Evolutionary conservation across 2,329 filamentous ascomycete genomes (phyloP), one percentile per base, ranked within the genome.

Genomic region (Aureobasidium sp.): DNA sequence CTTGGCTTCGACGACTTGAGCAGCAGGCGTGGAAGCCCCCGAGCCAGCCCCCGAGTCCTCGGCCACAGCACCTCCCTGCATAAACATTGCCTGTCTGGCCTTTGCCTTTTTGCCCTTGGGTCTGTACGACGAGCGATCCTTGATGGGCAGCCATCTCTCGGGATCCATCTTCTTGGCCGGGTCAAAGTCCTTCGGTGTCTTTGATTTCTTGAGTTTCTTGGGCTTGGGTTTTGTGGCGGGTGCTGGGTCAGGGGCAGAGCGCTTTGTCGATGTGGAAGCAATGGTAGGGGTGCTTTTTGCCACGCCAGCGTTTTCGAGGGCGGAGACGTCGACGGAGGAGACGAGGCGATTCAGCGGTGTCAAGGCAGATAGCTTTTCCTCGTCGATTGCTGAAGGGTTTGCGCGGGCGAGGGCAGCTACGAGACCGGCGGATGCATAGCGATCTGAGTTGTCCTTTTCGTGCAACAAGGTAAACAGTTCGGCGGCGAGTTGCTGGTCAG

Each of bases 111-210:
- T 91, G 6, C 91, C 91, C 77, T 94, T 96, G 8, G 92, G 91
- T 50, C 88, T 80, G 74, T 96, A 99, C 42, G 85, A 89, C 67
- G 89, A 94, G 61, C 94, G 83, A 72, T 99, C 94, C 57, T 88
- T 85, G 68, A 97, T 79, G 13, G 94, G 93, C 62, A 99, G 75
- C 94, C 94, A 99, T 64, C 94, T 82, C 75, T 99, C 94, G 0
- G 90, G 86, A 73, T 99, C 94, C 35, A 89, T 83, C 65, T 85
- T 86, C 78, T 91, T 95, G 67, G 81, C 84, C 57, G 89, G 82
- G 62, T 90, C 89, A 69, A 84, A 89, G 68, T 86, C 81, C 74
- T 89, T 90, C 33, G 88, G 88, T 68, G 89, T 77, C 66, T 83
- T 83, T 60, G 78, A 81, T 70, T 81, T 79, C 50, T 80, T 77